Conservation (phyloP, 2,329 filamentous ascomycete species). For the Hypoxylon sp. region DNA sequence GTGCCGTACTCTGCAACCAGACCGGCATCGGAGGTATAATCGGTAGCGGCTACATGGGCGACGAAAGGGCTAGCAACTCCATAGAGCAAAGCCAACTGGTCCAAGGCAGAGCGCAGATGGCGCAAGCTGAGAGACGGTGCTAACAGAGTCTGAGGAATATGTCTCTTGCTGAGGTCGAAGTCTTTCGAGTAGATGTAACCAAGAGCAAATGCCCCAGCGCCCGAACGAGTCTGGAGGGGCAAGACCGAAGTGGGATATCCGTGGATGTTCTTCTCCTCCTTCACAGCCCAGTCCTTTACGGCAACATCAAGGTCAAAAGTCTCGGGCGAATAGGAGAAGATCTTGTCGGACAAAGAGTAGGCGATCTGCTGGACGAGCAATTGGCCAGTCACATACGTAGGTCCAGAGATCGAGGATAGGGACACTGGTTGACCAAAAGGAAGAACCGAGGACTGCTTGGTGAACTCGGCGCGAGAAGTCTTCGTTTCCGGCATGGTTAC, state of each 20-base stretch:
- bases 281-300: slow-evolving; percentile 79
- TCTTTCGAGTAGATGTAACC: slow-evolving; percentile 99
- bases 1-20: slow-evolving; percentile 90
- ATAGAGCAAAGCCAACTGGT: slow-evolving; percentile 93
- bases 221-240: slow-evolving; percentile 86
- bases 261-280: slow-evolving; percentile 81
- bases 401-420: slow-evolving; percentile 77
- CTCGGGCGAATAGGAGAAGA: slow-evolving; percentile 96
- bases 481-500: slow-evolving; percentile 51
- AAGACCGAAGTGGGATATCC: slow-evolving; percentile 84
- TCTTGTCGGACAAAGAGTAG: slow-evolving; percentile 94
- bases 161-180: slow-evolving; percentile 90
- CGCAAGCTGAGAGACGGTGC: slow-evolving; percentile 86
- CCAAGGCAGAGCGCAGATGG: slow-evolving; percentile 84
- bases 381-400: slow-evolving; percentile 94
- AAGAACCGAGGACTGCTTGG: slow-evolving; percentile 64
- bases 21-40: slow-evolving; percentile 78
- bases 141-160: slow-evolving; percentile 91
- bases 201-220: slow-evolving; percentile 90
- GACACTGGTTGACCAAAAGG: slow-evolving; percentile 69
- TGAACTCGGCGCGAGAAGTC: slow-evolving; percentile 53
- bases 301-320: slow-evolving; percentile 92
- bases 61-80: slow-evolving; percentile 93
- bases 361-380: slow-evolving; percentile 95
- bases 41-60: slow-evolving; percentile 90